A percentile compares a stretch with the other conserved stretches of the same genome.
Evolutionary conservation across 306 rosid genomes (phyloP).

Genomic region (Ormosia emarginata): DNA sequence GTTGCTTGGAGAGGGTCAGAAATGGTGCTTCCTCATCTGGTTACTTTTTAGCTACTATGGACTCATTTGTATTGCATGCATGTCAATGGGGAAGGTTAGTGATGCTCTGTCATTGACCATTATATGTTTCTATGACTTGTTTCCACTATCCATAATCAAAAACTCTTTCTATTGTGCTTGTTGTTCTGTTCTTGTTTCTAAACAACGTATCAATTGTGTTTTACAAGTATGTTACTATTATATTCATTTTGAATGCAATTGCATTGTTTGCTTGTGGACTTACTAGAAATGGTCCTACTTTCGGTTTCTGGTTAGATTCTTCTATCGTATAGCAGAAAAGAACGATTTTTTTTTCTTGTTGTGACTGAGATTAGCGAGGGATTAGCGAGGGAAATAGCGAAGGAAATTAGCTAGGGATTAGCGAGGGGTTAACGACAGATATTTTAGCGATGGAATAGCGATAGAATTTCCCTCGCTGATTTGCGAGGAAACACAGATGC

Average conservation of each 20-base stretch:
- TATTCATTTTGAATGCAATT: conserved; percentile 61
- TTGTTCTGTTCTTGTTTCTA: not conserved
- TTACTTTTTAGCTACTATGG: conserved; percentile 81
- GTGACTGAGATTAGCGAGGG: too few relatives aligned
- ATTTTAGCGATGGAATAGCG: too few relatives aligned
- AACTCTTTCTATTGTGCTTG: not conserved
- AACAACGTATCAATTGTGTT: conserved; percentile 15
- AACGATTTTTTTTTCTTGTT: too few relatives aligned
- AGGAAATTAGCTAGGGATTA: too few relatives aligned
- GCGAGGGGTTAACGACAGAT: too few relatives aligned
- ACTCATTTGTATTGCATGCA: conserved; percentile 65
- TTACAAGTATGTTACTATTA: conserved; percentile 72
- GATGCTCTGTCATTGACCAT: not conserved
- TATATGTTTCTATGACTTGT: not conserved
- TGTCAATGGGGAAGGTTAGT: conserved; percentile 73
- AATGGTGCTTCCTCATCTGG: conserved; percentile 89
- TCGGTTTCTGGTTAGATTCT: conserved; percentile 72
- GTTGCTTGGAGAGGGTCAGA: conserved; percentile 80
- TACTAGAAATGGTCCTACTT: conserved; percentile 69
- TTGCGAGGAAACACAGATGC: too few relatives aligned
- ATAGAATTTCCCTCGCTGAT: too few relatives aligned
- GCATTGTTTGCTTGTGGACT: conserved; percentile 69
- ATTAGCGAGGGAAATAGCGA: too few relatives aligned
- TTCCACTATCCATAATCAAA: not conserved
- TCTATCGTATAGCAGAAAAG: not conserved